Percentiles rank a stretch among this genome's conserved stretches.
phyloP scores from a whole-genome alignment of 768 basidiomycete species.

The Hebeloma cylindrosporum region DNA sequence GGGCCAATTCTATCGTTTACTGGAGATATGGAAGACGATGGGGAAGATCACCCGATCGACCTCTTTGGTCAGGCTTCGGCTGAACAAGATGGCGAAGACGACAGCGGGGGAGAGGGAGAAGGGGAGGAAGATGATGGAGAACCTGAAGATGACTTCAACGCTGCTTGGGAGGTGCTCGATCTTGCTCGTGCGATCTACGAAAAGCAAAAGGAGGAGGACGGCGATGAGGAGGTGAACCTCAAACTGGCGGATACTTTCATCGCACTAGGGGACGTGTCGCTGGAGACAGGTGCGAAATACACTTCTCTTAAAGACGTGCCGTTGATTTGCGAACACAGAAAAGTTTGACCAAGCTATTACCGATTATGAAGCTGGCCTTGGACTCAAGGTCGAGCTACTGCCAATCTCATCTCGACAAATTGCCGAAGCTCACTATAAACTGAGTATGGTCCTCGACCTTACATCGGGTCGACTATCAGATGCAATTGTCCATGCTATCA shows the following conservation, averaged over 20 bases:
- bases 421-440: conserved; percentile 91
- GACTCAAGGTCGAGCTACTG: conserved; percentile 70
- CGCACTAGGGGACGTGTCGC: conserved; percentile 90
- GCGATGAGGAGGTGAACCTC: conserved; percentile 63
- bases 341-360: conserved; percentile 94
- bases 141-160: conserved; percentile 96
- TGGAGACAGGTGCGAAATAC: conserved; percentile 79
- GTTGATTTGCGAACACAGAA: conserved; percentile 49
- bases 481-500: conserved; percentile 78
- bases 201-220: conserved; percentile 53
- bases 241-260: conserved; percentile 92
- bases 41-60: conserved; percentile 56
- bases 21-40: conserved; percentile 72
- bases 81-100: conserved; percentile 47
- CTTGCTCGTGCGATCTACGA: conserved; percentile 86
- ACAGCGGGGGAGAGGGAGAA: conserved; percentile 53
- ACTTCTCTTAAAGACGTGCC: not conserved
- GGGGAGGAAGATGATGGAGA: conserved; percentile 70
- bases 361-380: conserved; percentile 80
- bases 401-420: conserved; percentile 90
- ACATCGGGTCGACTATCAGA: conserved; percentile 82
- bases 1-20: conserved; percentile 76
- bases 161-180: conserved; percentile 97
- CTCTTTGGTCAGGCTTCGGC: conserved; percentile 58
- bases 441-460: conserved; percentile 91